Percentiles rank a stretch among this genome's conserved stretches.
Evolutionary conservation across 164 flowering plant species (phyloP).

Genomic region (Sextonia rubra): DNA sequence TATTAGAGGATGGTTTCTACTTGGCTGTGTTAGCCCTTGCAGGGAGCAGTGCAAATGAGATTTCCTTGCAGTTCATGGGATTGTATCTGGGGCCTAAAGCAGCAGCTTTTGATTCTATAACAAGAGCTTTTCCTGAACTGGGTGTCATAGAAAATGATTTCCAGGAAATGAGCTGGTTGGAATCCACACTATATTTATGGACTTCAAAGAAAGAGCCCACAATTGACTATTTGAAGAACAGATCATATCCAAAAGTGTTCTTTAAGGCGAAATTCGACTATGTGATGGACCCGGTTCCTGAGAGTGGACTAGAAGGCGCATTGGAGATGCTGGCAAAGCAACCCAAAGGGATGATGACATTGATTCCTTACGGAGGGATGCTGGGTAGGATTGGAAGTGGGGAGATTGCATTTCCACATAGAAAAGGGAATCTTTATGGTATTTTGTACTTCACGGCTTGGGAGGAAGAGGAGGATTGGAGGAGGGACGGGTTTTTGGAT

Average conservation of each 20-base stretch:
- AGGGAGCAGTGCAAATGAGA: background rate
- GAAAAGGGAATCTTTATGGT: slow-evolving; percentile 21
- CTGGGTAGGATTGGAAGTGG: slow-evolving; percentile 14
- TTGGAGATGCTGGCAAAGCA: slow-evolving; percentile 11
- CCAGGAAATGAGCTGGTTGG: slow-evolving; percentile 24
- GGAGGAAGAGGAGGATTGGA: slow-evolving; percentile 12
- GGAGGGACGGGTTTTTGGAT: slow-evolving; percentile 4
- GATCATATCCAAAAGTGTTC: slow-evolving; percentile 12
- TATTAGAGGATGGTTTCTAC: slow-evolving; percentile 12
- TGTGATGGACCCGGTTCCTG: slow-evolving; percentile 14
- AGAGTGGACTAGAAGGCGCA: slow-evolving; percentile 6
- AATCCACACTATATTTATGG: slow-evolving; percentile 13
- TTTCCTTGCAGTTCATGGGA: slow-evolving; percentile 14
- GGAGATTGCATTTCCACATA: slow-evolving; percentile 22
- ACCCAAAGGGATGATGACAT: slow-evolving; percentile 14
- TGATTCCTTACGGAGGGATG: slow-evolving; percentile 25
- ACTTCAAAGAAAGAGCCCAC: slow-evolving; percentile 2
- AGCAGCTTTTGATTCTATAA: background rate
- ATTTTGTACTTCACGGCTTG: slow-evolving; percentile 22
- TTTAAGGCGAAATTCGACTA: slow-evolving; percentile 24
- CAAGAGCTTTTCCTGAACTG: slow-evolving; percentile 15
- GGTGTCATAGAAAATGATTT: slow-evolving; percentile 9
- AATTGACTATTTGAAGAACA: slow-evolving; percentile 8
- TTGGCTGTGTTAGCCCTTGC: slow-evolving; percentile 8
- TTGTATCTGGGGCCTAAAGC: slow-evolving; percentile 18